Base-by-base conservation (phyloP, 208 protist genomes). In the Wallacemonas sp. region DNA sequence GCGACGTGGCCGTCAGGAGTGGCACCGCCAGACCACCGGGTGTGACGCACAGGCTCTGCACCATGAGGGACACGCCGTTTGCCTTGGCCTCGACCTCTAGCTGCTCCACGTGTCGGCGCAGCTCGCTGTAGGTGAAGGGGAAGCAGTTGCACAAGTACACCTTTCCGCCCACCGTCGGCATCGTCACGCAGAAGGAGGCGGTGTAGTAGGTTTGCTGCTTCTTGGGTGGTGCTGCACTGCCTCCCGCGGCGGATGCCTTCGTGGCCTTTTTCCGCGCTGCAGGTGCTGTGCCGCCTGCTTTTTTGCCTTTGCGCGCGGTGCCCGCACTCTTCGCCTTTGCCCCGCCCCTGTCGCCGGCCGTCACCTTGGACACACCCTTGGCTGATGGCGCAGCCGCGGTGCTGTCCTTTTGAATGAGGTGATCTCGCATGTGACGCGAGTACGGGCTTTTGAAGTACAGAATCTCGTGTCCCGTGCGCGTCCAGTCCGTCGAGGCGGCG, bases 131-230 rank as follows among this genome's bases (percentile, higher is more conserved):
- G 0, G 96, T 98, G 79, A 98, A 99, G 1, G 98, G 98, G 57
- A 97, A 98, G 61, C 86, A 98, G 79, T 99, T 97, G 3, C 95
- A 87, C 16, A 99, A 72, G 81, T 94, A 99, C 11, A 90, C 81
- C 10, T 49, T 74, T 23, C 98, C 97, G 36, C 67, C 69, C 14
- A 67, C 70, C 46, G 92, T 16, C 29, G 82, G 82, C 82, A 98
- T 97, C n/a, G 49, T 72, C 10, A 98, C 67, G 22, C 68, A 80
- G 72, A 99, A 99, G 39, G 88, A 87, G 18, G 98, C 74, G 1
- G 97, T 98, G 81, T 93, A 98, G 77, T 89, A 98, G 59, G 59
- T 70, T 49, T 73, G 77, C 62, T 68, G 55, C 46, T 70, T 70
- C 55, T 44, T 59, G n/a, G n/a, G n/a, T 4, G 29, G 12, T 8